phyloP scores from a whole-genome alignment of 768 basidiomycete genomes.

The Calocera viscosa region DNA sequence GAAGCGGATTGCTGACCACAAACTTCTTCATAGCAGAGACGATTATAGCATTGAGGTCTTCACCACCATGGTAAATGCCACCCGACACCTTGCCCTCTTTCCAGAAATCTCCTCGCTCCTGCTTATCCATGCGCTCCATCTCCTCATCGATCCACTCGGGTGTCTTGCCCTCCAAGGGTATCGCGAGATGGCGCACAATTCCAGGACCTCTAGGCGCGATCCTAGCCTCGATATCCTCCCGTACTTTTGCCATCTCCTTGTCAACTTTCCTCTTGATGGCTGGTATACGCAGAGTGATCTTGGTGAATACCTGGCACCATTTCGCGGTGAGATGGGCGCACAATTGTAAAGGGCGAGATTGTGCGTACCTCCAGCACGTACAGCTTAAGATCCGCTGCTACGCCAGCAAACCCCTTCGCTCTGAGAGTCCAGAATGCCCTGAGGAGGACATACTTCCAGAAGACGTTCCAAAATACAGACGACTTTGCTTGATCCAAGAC shows the following conservation, averaged over 20 bases:
- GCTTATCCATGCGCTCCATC: slow-evolving; percentile 54
- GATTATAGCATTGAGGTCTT: slow-evolving; percentile 65
- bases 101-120: slow-evolving; percentile 41
- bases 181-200: slow-evolving; percentile 50
- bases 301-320: slow-evolving; percentile 38
- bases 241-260: slow-evolving; percentile 50
- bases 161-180: slow-evolving; percentile 53
- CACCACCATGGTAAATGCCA: slow-evolving; percentile 75
- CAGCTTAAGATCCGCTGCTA: slow-evolving; percentile 37
- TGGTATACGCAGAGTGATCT: slow-evolving; percentile 51
- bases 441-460: slow-evolving; percentile 36
- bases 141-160: slow-evolving; percentile 63
- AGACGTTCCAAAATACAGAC: slow-evolving; percentile 44
- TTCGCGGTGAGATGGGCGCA: neutral
- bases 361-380: slow-evolving; percentile 8
- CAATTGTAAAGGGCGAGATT: neutral
- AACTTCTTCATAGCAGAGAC: slow-evolving; percentile 71
- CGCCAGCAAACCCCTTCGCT: slow-evolving; percentile 44
- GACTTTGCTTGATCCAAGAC: neutral
- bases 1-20: slow-evolving; percentile 76
- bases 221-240: slow-evolving; percentile 49
- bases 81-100: slow-evolving; percentile 65
- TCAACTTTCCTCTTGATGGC: slow-evolving; percentile 46
- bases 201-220: slow-evolving; percentile 52
- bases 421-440: slow-evolving; percentile 50